Percentiles rank a stretch among this genome's conserved stretches.
These are phyloP conservation scores for Panicum virgatum DNA, from an alignment of 202 grass and related monocot species.

Conservation along the genomic window DNA sequence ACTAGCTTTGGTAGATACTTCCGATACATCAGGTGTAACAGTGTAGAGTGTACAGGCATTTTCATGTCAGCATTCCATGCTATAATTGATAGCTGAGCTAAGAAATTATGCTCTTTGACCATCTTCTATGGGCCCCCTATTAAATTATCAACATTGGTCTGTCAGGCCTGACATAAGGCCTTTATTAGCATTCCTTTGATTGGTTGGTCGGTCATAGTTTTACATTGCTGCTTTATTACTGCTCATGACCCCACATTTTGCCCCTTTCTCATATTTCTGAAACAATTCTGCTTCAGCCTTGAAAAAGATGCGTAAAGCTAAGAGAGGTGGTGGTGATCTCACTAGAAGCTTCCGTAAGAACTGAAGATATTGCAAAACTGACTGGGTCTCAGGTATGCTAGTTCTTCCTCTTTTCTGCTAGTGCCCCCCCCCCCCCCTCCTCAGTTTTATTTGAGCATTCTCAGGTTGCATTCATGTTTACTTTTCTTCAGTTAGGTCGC, in stretches of 20 bases:
- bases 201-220: background rate
- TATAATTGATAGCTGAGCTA: background rate
- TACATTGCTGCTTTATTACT: background rate
- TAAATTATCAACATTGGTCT: background rate
- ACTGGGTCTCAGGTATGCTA: constrained; percentile 24
- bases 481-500: background rate
- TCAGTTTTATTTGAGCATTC: background rate
- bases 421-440: background rate
- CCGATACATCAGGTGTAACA: background rate
- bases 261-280: background rate
- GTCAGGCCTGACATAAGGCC: constrained; percentile 10
- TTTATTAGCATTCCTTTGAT: constrained; percentile 21
- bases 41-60: background rate
- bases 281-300: constrained; percentile 24
- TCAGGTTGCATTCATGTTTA: background rate
- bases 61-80: background rate
- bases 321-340: constrained; percentile 22
- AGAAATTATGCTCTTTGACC: background rate
- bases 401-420: background rate
- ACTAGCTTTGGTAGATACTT: background rate
- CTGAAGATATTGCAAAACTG: constrained; percentile 11
- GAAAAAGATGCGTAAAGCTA: constrained; percentile 27
- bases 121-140: background rate
- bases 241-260: constrained; percentile 14
- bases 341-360: background rate